Percentiles rank a stretch among this genome's conserved stretches.
phyloP scores from a whole-genome alignment of 768 basidiomycete genomes.

The Leccinellum rugosiceps region DNA sequence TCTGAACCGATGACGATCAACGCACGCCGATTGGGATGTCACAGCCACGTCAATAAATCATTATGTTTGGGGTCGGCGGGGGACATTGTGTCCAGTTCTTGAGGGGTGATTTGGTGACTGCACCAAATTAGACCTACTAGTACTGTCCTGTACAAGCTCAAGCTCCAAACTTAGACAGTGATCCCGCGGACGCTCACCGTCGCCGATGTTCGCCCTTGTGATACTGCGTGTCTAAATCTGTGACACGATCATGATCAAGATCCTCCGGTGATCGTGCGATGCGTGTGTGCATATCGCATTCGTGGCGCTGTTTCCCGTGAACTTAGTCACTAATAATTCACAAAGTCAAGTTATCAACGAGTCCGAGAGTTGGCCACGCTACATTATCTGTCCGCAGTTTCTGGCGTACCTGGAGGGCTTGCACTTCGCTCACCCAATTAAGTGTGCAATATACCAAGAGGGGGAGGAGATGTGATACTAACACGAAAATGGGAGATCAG shows the following conservation, averaged over 20 bases:
- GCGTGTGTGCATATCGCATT: not conserved
- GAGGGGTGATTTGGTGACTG: not conserved
- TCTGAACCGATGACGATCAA: not conserved
- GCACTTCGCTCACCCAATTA: too few species aligned
- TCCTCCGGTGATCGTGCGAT: not conserved
- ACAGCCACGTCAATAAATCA: not conserved
- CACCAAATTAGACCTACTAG: not conserved
- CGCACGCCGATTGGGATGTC: not conserved
- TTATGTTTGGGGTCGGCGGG: not conserved
- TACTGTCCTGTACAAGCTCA: not conserved
- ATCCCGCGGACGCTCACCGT: not conserved
- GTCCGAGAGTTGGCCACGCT: not conserved
- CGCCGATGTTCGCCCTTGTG: not conserved
- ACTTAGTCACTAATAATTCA: not conserved
- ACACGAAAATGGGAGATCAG: too few species aligned
- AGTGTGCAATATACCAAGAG: too few species aligned
- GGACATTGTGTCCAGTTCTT: not conserved
- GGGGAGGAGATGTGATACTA: too few species aligned
- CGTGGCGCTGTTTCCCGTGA: too few species aligned
- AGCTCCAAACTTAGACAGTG: not conserved
- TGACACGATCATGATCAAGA: not conserved
- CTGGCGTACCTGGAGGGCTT: too few species aligned
- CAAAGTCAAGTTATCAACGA: too few species aligned
- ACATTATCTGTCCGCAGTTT: too few species aligned
- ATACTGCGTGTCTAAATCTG: not conserved